phyloP scores from a whole-genome alignment of 2,329 filamentous ascomycete genomes.

The Chaetomiaceae sp. region DNA sequence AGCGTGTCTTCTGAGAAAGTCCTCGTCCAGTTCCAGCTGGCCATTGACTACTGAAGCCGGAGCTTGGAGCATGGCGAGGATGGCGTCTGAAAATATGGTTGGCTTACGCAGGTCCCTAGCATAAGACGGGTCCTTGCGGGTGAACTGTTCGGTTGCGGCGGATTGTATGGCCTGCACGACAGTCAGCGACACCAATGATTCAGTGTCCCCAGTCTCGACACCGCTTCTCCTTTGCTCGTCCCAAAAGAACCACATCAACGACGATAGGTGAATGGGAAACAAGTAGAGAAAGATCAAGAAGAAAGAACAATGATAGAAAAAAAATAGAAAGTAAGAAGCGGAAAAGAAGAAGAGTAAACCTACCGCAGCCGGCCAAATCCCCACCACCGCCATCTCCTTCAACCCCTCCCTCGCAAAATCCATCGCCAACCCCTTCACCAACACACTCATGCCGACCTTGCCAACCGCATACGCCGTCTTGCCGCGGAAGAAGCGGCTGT shows the following conservation, averaged over 20 bases:
- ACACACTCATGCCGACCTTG: conserved; percentile 75
- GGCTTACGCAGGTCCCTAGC: conserved; percentile 58
- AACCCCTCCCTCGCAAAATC: conserved; percentile 62
- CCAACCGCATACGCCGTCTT: conserved; percentile 79
- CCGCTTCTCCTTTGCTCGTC: too few relatives aligned
- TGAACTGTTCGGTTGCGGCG: conserved; percentile 59
- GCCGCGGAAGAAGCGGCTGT: conserved; percentile 75
- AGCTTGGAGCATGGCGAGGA: conserved; percentile 62
- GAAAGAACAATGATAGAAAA: not conserved
- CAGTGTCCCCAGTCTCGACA: too few relatives aligned
- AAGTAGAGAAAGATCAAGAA: conserved; percentile 3
- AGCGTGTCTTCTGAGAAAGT: conserved; percentile 61
- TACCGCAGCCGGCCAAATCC: conserved; percentile 75
- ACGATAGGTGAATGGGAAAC: not conserved
- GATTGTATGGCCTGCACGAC: conserved; percentile 57
- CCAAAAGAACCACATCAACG: not conserved
- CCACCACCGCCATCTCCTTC: conserved; percentile 66
- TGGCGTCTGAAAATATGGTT: conserved; percentile 73
- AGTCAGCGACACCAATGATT: too few relatives aligned
- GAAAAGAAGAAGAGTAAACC: conserved; percentile 24
- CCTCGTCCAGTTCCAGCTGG: conserved; percentile 67
- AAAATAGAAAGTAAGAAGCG: not conserved
- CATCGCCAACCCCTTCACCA: conserved; percentile 77
- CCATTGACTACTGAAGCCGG: conserved; percentile 62
- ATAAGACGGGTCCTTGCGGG: conserved; percentile 38